Percentiles rank a stretch among this genome's conserved stretches.
These are phyloP conservation scores for Esteya vermicola DNA, from an alignment of 2,329 filamentous ascomycete species.

Conservation along the genomic window DNA sequence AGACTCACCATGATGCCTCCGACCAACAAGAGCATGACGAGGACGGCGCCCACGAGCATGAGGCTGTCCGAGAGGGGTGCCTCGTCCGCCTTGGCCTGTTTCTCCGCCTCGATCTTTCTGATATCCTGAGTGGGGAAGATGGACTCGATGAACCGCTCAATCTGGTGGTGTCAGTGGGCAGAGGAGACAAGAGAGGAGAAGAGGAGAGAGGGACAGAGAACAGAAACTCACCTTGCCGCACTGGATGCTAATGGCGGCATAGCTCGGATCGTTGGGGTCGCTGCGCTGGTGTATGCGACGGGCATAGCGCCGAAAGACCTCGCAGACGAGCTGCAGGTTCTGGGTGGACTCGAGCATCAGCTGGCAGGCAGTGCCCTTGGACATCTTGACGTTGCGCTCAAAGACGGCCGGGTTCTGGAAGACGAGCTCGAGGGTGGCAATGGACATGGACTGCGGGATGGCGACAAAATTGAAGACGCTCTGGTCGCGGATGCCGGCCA, in stretches of 20 bases:
- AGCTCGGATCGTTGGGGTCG: conserved; percentile 84
- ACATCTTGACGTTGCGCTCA: conserved; percentile 85
- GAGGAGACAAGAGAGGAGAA: neutral
- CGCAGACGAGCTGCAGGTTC: conserved; percentile 68
- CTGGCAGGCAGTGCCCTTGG: conserved; percentile 81
- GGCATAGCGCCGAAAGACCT: conserved; percentile 65
- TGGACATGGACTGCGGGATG: conserved; percentile 94
- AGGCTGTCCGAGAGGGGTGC: conserved; percentile 45
- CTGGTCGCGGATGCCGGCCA: conserved; percentile 87
- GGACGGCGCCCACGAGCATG: conserved; percentile 51
- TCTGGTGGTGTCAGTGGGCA: conserved; percentile 30
- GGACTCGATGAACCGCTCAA: conserved; percentile 89
- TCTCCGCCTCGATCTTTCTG: conserved; percentile 34
- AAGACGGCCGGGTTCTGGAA: conserved; percentile 88
- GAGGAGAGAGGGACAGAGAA: neutral
- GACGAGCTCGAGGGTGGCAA: conserved; percentile 80
- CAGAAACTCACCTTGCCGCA: conserved; percentile 58
- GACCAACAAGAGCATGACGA: conserved; percentile 56
- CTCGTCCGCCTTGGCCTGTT: conserved; percentile 22
- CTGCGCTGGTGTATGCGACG: conserved; percentile 87
- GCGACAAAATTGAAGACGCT: conserved; percentile 98
- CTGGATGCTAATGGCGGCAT: conserved; percentile 76
- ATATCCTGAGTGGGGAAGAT: conserved; percentile 78
- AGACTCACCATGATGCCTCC: conserved; percentile 64
- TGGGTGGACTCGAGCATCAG: conserved; percentile 90